These are phyloP conservation scores for Yarrowia alimentaria DNA, from an alignment of 805 yeast species.

Conservation along the genomic window DNA sequence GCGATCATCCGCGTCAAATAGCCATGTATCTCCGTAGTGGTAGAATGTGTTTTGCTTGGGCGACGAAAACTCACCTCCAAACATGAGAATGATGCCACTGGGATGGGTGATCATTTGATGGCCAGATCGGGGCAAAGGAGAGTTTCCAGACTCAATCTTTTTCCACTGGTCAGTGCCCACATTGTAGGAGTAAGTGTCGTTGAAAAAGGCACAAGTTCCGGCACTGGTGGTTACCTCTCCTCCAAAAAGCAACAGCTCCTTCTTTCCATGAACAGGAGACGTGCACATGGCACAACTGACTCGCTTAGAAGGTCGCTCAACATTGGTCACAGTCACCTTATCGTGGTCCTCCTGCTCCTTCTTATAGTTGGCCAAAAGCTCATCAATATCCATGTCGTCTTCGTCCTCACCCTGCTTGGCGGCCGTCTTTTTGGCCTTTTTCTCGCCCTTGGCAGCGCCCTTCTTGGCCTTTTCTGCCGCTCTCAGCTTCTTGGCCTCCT, in stretches of 20 bases:
- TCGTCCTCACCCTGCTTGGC: constrained; percentile 75
- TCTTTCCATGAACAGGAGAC: constrained; percentile 68
- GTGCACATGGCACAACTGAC: constrained; percentile 74
- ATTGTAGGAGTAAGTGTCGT: constrained; percentile 72
- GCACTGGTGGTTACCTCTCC: constrained; percentile 66
- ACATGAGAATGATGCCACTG: constrained; percentile 76
- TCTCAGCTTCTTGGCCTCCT: constrained; percentile 88
- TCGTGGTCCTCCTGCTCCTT: constrained; percentile 76
- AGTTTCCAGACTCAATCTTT: constrained; percentile 69
- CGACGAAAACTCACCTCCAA: constrained; percentile 96
- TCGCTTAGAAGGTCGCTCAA: constrained; percentile 63
- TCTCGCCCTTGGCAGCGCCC: constrained; percentile 67
- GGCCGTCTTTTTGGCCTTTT: constrained; percentile 69
- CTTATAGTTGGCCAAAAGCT: constrained; percentile 71
- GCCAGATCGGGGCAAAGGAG: constrained; percentile 90
- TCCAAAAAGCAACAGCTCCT: constrained; percentile 82
- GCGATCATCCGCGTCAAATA: constrained; percentile 74
- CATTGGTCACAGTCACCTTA: constrained; percentile 60
- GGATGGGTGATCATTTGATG: constrained; percentile 95
- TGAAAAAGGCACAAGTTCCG: constrained; percentile 57
- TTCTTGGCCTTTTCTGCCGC: constrained; percentile 80
- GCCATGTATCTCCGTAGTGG: constrained; percentile 96
- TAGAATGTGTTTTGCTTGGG: constrained; percentile 95
- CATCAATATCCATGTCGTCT: constrained; percentile 84
- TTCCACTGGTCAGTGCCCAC: constrained; percentile 82